Conservation (phyloP, 441 rosid species). For the Erodium moschatum region DNA sequence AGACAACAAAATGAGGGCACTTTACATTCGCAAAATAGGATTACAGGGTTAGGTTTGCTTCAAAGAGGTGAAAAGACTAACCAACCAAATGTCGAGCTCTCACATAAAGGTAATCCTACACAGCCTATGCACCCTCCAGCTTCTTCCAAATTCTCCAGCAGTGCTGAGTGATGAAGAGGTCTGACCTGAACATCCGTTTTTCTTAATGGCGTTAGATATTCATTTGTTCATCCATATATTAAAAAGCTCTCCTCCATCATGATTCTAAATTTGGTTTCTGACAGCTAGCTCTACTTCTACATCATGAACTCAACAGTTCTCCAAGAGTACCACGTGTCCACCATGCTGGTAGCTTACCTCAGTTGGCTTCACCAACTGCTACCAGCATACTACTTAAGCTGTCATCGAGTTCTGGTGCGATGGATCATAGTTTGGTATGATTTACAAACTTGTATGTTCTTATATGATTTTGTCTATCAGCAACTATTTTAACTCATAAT, state of each 20-base stretch:
- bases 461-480: too few relatives aligned
- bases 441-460: background rate
- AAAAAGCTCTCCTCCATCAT: background rate
- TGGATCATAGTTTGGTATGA: slow-evolving; percentile 61
- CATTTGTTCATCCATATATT: background rate
- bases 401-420: slow-evolving; percentile 62
- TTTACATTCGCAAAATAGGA: slow-evolving; percentile 33
- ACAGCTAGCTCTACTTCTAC: slow-evolving; percentile 93
- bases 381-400: slow-evolving; percentile 57
- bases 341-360: slow-evolving; percentile 74
- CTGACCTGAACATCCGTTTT: slow-evolving; percentile 17
- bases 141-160: slow-evolving; percentile 36
- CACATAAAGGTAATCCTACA: slow-evolving; percentile 41
- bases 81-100: slow-evolving; percentile 35
- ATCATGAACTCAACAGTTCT: slow-evolving; percentile 97
- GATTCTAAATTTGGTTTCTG: slow-evolving; percentile 2
- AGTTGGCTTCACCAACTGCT: slow-evolving; percentile 60
- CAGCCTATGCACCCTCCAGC: slow-evolving; percentile 34
- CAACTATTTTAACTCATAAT: too few relatives aligned
- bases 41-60: slow-evolving; percentile 33
- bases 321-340: slow-evolving; percentile 94
- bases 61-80: slow-evolving; percentile 49
- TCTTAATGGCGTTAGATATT: background rate
- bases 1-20: slow-evolving; percentile 29
- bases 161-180: slow-evolving; percentile 94